Evolutionary conservation across 495 filamentous ascomycete species (phyloP).

Genomic region (Darksidea phi): DNA sequence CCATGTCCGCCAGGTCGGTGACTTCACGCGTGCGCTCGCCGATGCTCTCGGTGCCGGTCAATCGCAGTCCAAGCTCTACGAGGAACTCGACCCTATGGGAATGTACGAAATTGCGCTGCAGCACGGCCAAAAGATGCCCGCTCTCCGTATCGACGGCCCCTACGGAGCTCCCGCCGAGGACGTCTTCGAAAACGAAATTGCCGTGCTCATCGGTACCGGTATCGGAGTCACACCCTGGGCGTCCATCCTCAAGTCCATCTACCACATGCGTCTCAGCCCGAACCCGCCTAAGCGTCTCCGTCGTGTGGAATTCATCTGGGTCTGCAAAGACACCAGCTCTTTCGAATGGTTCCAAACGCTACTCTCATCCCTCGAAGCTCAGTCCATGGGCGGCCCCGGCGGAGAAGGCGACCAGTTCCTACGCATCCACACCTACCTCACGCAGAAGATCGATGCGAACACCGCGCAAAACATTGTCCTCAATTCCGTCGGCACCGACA

Average conservation of each 20-base stretch:
- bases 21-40: slow-evolving; percentile 85
- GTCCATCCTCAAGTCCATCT: slow-evolving; percentile 97
- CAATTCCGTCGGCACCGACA: slow-evolving; percentile 81
- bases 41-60: slow-evolving; percentile 89
- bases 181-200: slow-evolving; percentile 98
- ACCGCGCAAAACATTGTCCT: slow-evolving; percentile 95
- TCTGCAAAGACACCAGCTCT: slow-evolving; percentile 91
- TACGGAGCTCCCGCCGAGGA: slow-evolving; percentile 97
- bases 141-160: slow-evolving; percentile 85
- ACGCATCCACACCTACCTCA: slow-evolving; percentile 97
- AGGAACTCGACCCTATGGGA: slow-evolving; percentile 86
- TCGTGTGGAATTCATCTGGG: slow-evolving; percentile 98
- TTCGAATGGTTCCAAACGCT: slow-evolving; percentile 99
- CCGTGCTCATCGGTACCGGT: slow-evolving; percentile 92
- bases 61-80: slow-evolving; percentile 79
- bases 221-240: slow-evolving; percentile 99
- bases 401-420: slow-evolving; percentile 72
- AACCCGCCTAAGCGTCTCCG: slow-evolving; percentile 84
- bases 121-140: slow-evolving; percentile 88
- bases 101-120: slow-evolving; percentile 98
- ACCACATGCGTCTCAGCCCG: slow-evolving; percentile 82
- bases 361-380: slow-evolving; percentile 84
- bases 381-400: slow-evolving; percentile 64
- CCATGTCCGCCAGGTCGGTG: slow-evolving; percentile 93
- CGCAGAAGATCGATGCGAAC: slow-evolving; percentile 85